phyloP scores from a whole-genome alignment of 352 stramenopile genomes.

The Globisporangium cystogenes region DNA sequence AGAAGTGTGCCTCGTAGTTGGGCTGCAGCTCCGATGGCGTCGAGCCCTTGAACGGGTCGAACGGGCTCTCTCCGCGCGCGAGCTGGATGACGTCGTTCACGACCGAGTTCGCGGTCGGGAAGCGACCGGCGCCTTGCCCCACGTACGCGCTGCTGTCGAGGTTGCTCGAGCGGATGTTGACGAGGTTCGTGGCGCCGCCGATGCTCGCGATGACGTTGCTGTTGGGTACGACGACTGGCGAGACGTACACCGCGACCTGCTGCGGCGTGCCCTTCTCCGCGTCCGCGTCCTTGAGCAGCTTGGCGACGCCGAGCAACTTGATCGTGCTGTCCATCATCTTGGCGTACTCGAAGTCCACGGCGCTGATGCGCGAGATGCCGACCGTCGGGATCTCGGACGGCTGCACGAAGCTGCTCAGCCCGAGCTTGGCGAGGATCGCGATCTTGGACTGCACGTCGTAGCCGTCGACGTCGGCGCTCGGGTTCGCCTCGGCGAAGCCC shows the following conservation, averaged over 20 bases:
- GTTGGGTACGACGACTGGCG: slow-evolving; percentile 88
- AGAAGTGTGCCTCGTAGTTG: slow-evolving; percentile 93
- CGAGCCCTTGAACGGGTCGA: slow-evolving; percentile 81
- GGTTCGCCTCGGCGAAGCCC: slow-evolving; percentile 93
- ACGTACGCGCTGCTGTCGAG: slow-evolving; percentile 89
- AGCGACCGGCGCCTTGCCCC: slow-evolving; percentile 91
- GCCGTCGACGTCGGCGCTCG: slow-evolving; percentile 94
- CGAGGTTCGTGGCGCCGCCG: slow-evolving; percentile 88
- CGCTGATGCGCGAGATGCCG: slow-evolving; percentile 91
- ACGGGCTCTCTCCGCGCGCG: slow-evolving; percentile 76
- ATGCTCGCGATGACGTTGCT: slow-evolving; percentile 88
- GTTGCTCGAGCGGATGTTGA: slow-evolving; percentile 89
- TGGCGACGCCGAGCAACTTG: slow-evolving; percentile 92
- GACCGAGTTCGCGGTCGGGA: slow-evolving; percentile 95
- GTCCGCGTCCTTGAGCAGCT: slow-evolving; percentile 71
- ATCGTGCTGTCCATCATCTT: slow-evolving; percentile 95
- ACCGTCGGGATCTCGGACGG: slow-evolving; percentile 87
- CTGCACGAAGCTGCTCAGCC: slow-evolving; percentile 89
- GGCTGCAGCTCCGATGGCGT: slow-evolving; percentile 65
- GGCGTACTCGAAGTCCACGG: slow-evolving; percentile 95
- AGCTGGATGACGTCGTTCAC: slow-evolving; percentile 95
- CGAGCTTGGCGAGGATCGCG: slow-evolving; percentile 92
- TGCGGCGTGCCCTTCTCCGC: slow-evolving; percentile 56
- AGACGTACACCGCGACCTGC: slow-evolving; percentile 92
- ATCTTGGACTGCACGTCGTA: slow-evolving; percentile 97